phyloP scores from a whole-genome alignment of 2,329 filamentous ascomycete species.

The Alternaria triticimaculans region DNA sequence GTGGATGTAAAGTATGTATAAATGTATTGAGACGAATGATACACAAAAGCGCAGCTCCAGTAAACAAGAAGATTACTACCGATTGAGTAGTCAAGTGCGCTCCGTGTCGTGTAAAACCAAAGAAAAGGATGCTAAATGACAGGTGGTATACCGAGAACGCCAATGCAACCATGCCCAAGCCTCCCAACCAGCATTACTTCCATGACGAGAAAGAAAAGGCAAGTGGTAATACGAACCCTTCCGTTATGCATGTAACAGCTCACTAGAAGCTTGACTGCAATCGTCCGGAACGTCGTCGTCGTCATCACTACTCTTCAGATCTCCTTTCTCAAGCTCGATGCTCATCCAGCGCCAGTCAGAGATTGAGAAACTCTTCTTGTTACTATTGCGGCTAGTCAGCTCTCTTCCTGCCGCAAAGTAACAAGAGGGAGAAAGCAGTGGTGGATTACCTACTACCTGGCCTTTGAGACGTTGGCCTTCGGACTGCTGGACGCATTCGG shows the following conservation, averaged over 20 bases:
- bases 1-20: not conserved
- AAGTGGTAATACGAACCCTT: not conserved
- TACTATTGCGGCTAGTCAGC: conserved; percentile 3
- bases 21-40: not conserved
- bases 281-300: conserved; percentile 11
- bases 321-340: conserved; percentile 3
- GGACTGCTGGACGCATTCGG: conserved; percentile 23
- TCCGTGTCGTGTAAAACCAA: not conserved
- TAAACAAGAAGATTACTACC: not conserved
- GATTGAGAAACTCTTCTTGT: conserved; percentile 15
- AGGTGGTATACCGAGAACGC: conserved; percentile 9
- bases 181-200: conserved; percentile 1
- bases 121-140: not conserved
- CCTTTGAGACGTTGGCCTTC: conserved; percentile 9
- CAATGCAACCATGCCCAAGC: not conserved
- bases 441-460: conserved; percentile 36
- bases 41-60: not conserved
- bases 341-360: conserved; percentile 21
- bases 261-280: conserved; percentile 15
- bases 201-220: not conserved
- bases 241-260: conserved; percentile 4
- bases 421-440: conserved; percentile 1
- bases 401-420: not conserved
- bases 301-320: conserved; percentile 3
- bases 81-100: not conserved